phyloP scores from a whole-genome alignment of 2,329 filamentous ascomycete species.

The Lizonia empirigonia region DNA sequence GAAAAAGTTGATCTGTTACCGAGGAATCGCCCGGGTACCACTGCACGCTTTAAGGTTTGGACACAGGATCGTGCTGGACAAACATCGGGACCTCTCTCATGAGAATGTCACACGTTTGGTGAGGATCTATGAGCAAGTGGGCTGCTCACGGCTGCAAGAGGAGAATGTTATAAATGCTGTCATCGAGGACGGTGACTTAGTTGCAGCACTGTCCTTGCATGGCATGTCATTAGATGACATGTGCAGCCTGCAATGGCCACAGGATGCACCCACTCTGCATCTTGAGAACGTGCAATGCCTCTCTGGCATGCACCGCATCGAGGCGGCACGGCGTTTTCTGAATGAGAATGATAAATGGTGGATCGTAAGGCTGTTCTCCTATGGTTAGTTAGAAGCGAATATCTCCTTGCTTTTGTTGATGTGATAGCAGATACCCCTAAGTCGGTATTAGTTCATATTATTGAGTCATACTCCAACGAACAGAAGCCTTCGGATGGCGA shows the following conservation, averaged over 20 bases:
- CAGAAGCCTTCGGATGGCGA: slow-evolving; percentile 22
- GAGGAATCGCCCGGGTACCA: slow-evolving; percentile 8
- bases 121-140: not conserved
- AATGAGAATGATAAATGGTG: slow-evolving; percentile 30
- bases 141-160: slow-evolving; percentile 18
- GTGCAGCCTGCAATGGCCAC: slow-evolving; percentile 9
- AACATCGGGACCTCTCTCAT: slow-evolving; percentile 2
- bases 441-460: slow-evolving; percentile 13
- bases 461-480: slow-evolving; percentile 22
- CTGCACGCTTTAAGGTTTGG: slow-evolving; percentile 13
- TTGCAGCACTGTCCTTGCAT: slow-evolving; percentile 13
- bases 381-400: slow-evolving; percentile 10
- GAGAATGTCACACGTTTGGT: not conserved
- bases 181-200: slow-evolving; percentile 16
- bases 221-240: slow-evolving; percentile 11
- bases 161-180: slow-evolving; percentile 27
- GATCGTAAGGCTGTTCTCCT: slow-evolving; percentile 23
- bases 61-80: slow-evolving; percentile 3
- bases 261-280: slow-evolving; percentile 19
- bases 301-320: slow-evolving; percentile 20
- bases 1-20: slow-evolving; percentile 10
- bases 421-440: slow-evolving; percentile 13
- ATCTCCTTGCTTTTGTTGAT: not conserved
- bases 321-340: slow-evolving; percentile 18
- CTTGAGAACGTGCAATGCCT: slow-evolving; percentile 24